These are phyloP conservation scores for Hyaloraphidium curvatum DNA, from an alignment of 192 early-diverging fungal species.

Conservation along the genomic window DNA sequence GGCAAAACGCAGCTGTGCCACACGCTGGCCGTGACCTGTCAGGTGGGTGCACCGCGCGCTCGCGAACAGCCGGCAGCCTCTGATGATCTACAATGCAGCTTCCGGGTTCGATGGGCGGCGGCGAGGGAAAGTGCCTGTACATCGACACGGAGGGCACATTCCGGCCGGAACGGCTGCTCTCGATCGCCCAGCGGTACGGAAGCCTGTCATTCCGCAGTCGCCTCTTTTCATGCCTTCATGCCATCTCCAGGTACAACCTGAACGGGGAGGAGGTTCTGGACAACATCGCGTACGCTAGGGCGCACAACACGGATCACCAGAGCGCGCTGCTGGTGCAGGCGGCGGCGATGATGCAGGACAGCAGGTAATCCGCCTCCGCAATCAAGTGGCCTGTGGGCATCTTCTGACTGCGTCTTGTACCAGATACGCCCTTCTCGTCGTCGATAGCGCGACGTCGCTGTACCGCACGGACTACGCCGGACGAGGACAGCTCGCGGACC, in stretches of 20 bases:
- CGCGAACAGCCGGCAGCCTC: not conserved
- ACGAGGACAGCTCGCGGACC: conserved; percentile 80
- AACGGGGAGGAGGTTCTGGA: conserved; percentile 73
- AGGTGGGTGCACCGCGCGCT: conserved; percentile 23
- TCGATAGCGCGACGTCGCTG: conserved; percentile 80
- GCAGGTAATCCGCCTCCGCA: not conserved
- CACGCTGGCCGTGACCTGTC: conserved; percentile 85
- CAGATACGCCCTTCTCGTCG: conserved; percentile 65
- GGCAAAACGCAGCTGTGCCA: conserved; percentile 97
- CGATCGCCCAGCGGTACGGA: conserved; percentile 63
- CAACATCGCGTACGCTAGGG: conserved; percentile 85
- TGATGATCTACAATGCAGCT: conserved; percentile 16
- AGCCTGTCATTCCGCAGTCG: too few relatives aligned
- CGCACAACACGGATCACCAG: conserved; percentile 93
- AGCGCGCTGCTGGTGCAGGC: conserved; percentile 64
- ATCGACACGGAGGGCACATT: conserved; percentile 97
- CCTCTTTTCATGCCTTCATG: not conserved
- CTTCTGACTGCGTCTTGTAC: not conserved
- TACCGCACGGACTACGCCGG: conserved; percentile 96
- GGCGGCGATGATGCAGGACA: conserved; percentile 49
- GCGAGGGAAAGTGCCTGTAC: conserved; percentile 84
- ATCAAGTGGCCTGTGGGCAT: not conserved
- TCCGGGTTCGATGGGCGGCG: conserved; percentile 72
- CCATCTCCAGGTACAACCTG: conserved; percentile 27
- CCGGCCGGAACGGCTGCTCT: conserved; percentile 68